Conservation (phyloP, 805 yeast genomes). For the Metschnikowia proteae region DNA sequence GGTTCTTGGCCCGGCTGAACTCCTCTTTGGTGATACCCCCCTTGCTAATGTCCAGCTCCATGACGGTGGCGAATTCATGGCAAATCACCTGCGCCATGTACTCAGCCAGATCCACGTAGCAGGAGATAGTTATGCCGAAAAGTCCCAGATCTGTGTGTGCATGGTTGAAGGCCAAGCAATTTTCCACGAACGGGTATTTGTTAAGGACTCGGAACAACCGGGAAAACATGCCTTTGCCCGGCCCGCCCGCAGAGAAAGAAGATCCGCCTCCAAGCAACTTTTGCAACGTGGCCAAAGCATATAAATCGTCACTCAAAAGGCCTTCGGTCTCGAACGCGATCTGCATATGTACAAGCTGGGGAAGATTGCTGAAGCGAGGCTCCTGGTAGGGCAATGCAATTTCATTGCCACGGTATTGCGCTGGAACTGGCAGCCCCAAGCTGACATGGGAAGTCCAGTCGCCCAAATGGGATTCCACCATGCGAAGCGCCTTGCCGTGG, state of each 20-base stretch:
- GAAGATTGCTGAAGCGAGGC: conserved; percentile 47
- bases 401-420: conserved; percentile 51
- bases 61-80: conserved; percentile 33
- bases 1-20: conserved; percentile 87
- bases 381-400: conserved; percentile 34
- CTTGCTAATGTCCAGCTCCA: conserved; percentile 32
- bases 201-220: conserved; percentile 87
- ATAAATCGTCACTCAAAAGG: conserved; percentile 78
- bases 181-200: conserved; percentile 87
- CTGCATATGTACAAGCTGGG: conserved; percentile 81
- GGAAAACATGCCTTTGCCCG: conserved; percentile 98
- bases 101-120: conserved; percentile 82
- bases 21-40: conserved; percentile 68
- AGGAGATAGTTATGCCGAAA: conserved; percentile 82
- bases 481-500: conserved; percentile 61
- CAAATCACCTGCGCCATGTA: conserved; percentile 77
- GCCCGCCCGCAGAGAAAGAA: conserved; percentile 97
- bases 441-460: conserved; percentile 39
- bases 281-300: conserved; percentile 86
- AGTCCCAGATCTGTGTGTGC: conserved; percentile 87
- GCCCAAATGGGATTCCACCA: conserved; percentile 62
- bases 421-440: conserved; percentile 45
- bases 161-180: conserved; percentile 83
- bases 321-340: conserved; percentile 87
- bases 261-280: conserved; percentile 95